phyloP scores from a whole-genome alignment of 495 filamentous ascomycete species.

The Neurospora sp. region DNA sequence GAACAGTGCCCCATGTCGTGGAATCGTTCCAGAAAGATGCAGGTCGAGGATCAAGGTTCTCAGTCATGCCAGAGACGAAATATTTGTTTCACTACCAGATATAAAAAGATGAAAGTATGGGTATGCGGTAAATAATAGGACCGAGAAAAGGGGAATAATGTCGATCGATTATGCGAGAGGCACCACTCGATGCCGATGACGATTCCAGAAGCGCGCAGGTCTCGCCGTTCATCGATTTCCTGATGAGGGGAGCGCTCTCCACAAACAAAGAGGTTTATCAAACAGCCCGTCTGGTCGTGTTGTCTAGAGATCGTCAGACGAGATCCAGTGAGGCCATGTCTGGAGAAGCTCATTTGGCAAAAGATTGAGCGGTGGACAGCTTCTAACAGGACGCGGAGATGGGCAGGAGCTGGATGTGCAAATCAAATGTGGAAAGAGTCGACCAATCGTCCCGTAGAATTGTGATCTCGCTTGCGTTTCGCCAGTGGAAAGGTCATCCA shows the following conservation, averaged over 20 bases:
- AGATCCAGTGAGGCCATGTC: constrained; percentile 3
- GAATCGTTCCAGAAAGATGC: not conserved
- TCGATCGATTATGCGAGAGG: not conserved
- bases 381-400: not conserved
- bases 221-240: not conserved
- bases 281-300: not conserved
- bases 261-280: not conserved
- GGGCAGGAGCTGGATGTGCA: not conserved
- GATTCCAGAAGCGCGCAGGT: not conserved
- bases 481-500: not conserved
- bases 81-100: not conserved
- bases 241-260: not conserved
- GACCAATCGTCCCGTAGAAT: constrained; percentile 1
- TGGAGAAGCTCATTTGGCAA: constrained; percentile 7
- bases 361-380: not conserved
- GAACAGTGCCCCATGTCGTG: not conserved
- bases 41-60: not conserved
- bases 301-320: constrained; percentile 1
- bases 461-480: constrained; percentile 10
- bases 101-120: not conserved
- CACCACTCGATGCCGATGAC: not conserved
- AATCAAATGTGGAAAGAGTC: constrained; percentile 5
- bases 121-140: not conserved
- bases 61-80: not conserved
- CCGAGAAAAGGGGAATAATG: not conserved